Evolutionary conservation across 768 basidiomycete genomes (phyloP), one percentile per base, ranked within the genome.

Genomic region (Leccinum pellstonianum): DNA sequence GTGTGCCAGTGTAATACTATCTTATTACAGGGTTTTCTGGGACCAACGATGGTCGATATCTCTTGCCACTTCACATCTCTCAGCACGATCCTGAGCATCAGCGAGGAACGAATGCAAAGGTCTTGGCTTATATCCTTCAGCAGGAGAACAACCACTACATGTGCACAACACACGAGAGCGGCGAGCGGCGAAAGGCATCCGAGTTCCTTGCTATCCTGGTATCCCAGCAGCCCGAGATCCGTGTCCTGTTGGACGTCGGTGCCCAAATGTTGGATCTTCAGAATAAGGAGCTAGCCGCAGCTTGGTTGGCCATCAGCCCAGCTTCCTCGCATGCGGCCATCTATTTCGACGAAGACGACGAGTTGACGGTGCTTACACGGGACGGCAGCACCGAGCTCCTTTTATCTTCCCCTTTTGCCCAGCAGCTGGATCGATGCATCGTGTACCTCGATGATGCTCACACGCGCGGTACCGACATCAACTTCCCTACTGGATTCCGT

Each of bases 241-340:
- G 73, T 19, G 81, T 84, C 5, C 66, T 85, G 23, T 68, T 85
- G 14, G 83, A 85, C 51, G 82, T 85, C 14, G 84, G 83, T 3
- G 83, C 83, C 0, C 83, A 85, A 59, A 80, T 85, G 70, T 69
- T 85, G 10, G 82, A 85, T 48, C 69, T 82, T 56, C 67, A 72
- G 23, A 85, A 83, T 59, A 35, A 64, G 2, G 70, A 80, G 23
- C 55, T 85, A 1, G 80, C 75, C 3, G 38, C 57, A 19, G 53
- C 64, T 2, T 85, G 83, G 84, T 66, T 85, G 5, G 33, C 50
- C 21, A 54, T 60, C 48, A 67, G 55, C 12, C 19, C 52, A 1
- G 48, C 52, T 23, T 46, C 65, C 0, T 54, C 61, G 38, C 38
- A 8, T 21, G 75, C 75, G 0, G 74, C 74, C 15, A 67, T 75